Evolutionary conservation across 352 stramenopile genomes (phyloP), one percentile per base, ranked within the genome.

Genomic region (Phytophthora citricola): DNA sequence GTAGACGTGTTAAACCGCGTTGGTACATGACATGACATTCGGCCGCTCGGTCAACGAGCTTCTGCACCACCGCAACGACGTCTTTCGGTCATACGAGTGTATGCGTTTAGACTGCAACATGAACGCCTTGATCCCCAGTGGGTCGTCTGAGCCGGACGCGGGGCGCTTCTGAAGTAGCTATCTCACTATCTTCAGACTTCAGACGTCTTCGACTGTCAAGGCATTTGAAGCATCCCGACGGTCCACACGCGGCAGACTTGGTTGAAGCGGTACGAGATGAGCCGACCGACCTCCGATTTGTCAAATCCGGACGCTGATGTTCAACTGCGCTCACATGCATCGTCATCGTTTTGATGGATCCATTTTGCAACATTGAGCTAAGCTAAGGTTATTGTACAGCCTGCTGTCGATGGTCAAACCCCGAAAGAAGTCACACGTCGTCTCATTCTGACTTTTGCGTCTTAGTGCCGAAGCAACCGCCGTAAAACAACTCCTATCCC

Each of bases 121-220:
- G 38, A 44, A 31, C 26, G 8, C 20, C 5, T 41, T 41, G 47
- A 41, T 8, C 29, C 26, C 17, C 24, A 27, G 8, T 22, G 17
- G 11, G 15, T 10, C 41, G 14, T 52, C 32, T 68, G 47, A 60
- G 56, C 63, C 36, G 41, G 63, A 50, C 58, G 43, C 38, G 11
- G 24, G 14, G 8, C 10, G 44, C 29, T 63, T 63, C 56, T 55
- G 59, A 55, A 62, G 40, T 32, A 47, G 12, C 36, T 58, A 66
- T 67, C 64, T 59, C 58, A 72, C 52, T 63, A 72, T 68, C 64
- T 68, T 68, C 57, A 71, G 47, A 66, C 48, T 62, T 71, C 53
- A 56, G 41, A 71, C 61, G 39, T 53, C 41, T 39, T 22, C 12
- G 29, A 32, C 15, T 34, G 12, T 1, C 11, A 38, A 40, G 4